Evolutionary conservation across 352 stramenopile species (phyloP), one percentile per base, ranked within the genome.

Genomic region (Peronospora tabacina): DNA sequence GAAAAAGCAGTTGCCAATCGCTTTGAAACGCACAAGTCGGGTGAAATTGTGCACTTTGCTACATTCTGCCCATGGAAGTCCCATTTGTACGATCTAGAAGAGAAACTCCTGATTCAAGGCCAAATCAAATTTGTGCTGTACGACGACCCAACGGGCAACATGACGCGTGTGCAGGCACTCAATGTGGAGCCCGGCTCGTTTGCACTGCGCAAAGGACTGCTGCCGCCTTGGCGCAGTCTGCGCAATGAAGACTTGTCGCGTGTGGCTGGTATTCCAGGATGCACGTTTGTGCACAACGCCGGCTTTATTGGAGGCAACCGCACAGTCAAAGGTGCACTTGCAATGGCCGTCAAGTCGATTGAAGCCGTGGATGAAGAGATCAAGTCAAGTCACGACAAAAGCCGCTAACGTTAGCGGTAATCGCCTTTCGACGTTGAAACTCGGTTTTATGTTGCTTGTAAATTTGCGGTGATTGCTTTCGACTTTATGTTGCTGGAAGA

Each of bases 271-370:
- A 98, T 99, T 61, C 66, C 82, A 13, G 95, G 87, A 52, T 95
- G 85, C 70, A 97, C 87, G 3, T 99, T 99, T 66, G 89, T 97
- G 53, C 96, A 99, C 75, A 95, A 90, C 4, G 89, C 86, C n/a
- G 96, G 96, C 30, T 99, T 99, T 71, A 99, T 99, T 51, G 96
- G 96, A 10, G 96, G 95, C 51, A 98, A 98, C 75, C 84, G 87
- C 43, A 98, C 77, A 30, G 96, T 87, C 52, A 90, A 98, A 47
- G 96, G 95, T 19, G 96, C 90, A 3, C 64, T 98, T 32, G 56
- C 90, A 46, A 98, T 99, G 95, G 96, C 95, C 0, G 63, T 70
- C 34, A 63, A 82, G 53, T 87, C 77, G 15, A 59, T 92, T 9
- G 58, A 76, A 28, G 48, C 48, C 3, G 7, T 12, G 3, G 48